Conservation (phyloP, 208 protist genomes). For the Trypanosoma avium region DNA sequence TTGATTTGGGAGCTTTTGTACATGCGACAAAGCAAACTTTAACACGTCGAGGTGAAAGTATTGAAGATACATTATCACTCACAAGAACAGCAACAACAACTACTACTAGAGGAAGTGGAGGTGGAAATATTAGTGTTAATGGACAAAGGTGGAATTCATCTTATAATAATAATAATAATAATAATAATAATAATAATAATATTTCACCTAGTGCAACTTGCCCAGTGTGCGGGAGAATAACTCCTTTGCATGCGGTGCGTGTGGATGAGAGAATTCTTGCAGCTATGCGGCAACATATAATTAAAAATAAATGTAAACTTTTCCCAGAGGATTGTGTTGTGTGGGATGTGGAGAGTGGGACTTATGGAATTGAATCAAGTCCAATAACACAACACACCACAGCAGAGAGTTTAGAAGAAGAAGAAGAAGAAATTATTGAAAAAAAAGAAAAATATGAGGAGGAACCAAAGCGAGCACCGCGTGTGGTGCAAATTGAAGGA, state of each 20-base stretch:
- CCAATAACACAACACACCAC: slow-evolving; percentile 4
- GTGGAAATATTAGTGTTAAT: too few species aligned
- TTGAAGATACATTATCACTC: slow-evolving; percentile 25
- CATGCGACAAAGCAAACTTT: slow-evolving; percentile 36
- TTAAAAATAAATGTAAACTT: slow-evolving; percentile 3
- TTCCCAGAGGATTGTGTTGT: slow-evolving; percentile 13
- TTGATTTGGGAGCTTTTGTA: slow-evolving; percentile 75
- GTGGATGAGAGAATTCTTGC: slow-evolving; percentile 43
- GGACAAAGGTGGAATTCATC: too few species aligned
- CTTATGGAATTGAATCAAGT: too few species aligned
- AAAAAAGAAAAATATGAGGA: slow-evolving; percentile 29
- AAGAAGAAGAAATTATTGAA: background rate
- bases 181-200: background rate
- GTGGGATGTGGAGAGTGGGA: too few species aligned
- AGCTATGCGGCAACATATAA: slow-evolving; percentile 26
- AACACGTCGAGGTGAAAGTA: slow-evolving; percentile 6
- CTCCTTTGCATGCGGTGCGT: slow-evolving; percentile 39
- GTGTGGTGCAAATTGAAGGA: slow-evolving; percentile 62
- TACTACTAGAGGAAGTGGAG: too few species aligned
- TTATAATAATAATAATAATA: too few species aligned
- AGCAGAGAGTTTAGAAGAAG: background rate
- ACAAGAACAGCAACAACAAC: too few species aligned
- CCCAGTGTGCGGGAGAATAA: slow-evolving; percentile 43
- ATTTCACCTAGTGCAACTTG: slow-evolving; percentile 23
- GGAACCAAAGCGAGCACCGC: slow-evolving; percentile 11